These are phyloP conservation scores for Eruca vesicaria DNA, from an alignment of 441 rosid species.

Conservation along the genomic window DNA sequence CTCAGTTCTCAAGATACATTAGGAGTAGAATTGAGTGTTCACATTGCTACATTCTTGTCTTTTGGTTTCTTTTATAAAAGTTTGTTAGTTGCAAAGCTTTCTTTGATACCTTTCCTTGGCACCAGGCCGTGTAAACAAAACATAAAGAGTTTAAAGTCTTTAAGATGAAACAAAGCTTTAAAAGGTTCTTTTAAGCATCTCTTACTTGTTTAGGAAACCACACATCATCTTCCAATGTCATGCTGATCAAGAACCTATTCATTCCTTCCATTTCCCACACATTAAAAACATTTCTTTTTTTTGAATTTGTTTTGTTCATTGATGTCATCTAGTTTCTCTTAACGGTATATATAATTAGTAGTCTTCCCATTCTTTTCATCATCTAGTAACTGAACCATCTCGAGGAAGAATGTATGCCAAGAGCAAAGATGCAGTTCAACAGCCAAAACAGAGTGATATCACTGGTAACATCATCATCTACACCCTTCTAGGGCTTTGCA, in stretches of 20 bases:
- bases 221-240: conserved; percentile 22
- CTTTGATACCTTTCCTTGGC: conserved; percentile 22
- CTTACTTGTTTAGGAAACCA: conserved; percentile 25
- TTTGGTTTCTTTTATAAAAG: conserved; percentile 13
- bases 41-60: conserved; percentile 16
- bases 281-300: neutral
- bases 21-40: neutral
- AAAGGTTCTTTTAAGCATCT: conserved; percentile 21
- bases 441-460: conserved; percentile 8
- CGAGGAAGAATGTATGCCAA: conserved; percentile 19
- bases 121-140: neutral
- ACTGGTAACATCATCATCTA: conserved; percentile 33
- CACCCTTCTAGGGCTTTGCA: conserved; percentile 28
- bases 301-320: neutral
- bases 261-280: conserved; percentile 13
- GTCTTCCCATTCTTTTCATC: neutral
- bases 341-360: neutral
- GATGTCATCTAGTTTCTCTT: neutral
- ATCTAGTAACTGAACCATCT: neutral
- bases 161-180: conserved; percentile 23
- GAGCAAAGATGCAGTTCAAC: conserved; percentile 7
- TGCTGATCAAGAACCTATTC: conserved; percentile 25
- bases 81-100: conserved; percentile 9
- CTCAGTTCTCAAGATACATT: neutral
- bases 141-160: neutral